These are phyloP conservation scores for Platanus orientalis DNA, from an alignment of 164 flowering plant species.

Conservation along the genomic window DNA sequence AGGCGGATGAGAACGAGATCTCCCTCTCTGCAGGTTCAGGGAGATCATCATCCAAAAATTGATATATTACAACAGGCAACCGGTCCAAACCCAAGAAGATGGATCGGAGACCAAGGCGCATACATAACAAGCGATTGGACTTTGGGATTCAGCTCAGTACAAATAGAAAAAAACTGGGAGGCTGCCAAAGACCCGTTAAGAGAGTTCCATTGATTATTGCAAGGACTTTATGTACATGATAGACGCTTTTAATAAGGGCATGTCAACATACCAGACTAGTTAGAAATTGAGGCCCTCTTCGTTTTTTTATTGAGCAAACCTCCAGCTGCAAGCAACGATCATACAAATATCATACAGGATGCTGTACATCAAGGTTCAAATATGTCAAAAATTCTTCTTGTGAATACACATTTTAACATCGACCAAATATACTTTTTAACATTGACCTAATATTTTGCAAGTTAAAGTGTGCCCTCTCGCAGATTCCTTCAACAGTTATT, in stretches of 20 bases:
- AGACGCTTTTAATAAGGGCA: neutral
- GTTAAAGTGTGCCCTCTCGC: no score
- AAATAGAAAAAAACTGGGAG: no score
- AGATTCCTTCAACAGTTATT: neutral
- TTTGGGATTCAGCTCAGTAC: no score
- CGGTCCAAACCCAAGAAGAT: no score
- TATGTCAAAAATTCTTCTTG: neutral
- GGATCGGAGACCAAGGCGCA: no score
- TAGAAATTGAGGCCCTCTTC: neutral
- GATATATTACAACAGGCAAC: no score
- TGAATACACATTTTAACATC: neutral
- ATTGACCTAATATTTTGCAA: neutral
- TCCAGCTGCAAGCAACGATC: neutral
- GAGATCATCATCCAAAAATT: no score
- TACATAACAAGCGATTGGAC: no score
- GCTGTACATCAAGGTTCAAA: neutral
- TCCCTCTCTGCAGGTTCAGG: no score
- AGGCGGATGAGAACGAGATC: no score
- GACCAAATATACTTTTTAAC: neutral
- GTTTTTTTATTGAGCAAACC: neutral
- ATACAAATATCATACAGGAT: neutral
- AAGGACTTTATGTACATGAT: neutral
- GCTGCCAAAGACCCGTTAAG: no score
- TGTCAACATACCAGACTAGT: neutral
- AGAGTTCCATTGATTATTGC: neutral